phyloP scores from a whole-genome alignment of 768 basidiomycete species.

The Tephrocybe sp. region DNA sequence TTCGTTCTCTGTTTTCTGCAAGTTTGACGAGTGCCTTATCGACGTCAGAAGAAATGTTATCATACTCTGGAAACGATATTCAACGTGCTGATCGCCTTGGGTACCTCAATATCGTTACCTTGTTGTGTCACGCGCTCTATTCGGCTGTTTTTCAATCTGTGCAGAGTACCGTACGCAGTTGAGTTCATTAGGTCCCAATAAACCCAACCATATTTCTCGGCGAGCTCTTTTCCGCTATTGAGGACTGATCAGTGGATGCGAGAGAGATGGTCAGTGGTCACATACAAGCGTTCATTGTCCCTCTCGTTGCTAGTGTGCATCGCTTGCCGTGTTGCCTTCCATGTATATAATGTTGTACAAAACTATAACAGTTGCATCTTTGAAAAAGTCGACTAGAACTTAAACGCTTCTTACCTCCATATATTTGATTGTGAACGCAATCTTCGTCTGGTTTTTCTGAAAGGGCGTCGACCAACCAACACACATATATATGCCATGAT shows the following conservation, averaged over 20 bases:
- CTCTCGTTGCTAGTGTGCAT: neutral
- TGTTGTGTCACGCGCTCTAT: conserved; percentile 35
- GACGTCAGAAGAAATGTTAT: conserved; percentile 23
- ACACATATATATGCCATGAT: neutral
- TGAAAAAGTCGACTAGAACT: neutral
- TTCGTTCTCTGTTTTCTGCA: conserved; percentile 22
- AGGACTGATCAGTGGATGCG: neutral
- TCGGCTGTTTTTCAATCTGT: conserved; percentile 33
- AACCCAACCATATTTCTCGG: conserved; percentile 42
- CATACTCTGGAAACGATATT: conserved; percentile 28
- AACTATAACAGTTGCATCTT: conserved; percentile 13
- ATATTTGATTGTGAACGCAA: conserved; percentile 8
- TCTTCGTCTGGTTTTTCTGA: conserved; percentile 8
- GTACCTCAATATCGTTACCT: conserved; percentile 29
- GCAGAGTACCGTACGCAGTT: conserved; percentile 38
- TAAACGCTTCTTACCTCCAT: conserved; percentile 11
- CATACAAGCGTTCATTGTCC: conserved; percentile 22
- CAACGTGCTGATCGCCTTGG: neutral
- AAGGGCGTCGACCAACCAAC: neutral
- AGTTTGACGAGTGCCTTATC: conserved; percentile 24
- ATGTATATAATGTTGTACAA: conserved; percentile 7
- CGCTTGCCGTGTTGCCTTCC: conserved; percentile 10
- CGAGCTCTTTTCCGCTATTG: conserved; percentile 35
- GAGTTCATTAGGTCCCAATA: conserved; percentile 39
- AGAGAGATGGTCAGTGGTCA: neutral